Evolutionary conservation across 2,329 filamentous ascomycete genomes (phyloP).

Genomic region (Botryotinia convoluta): DNA sequence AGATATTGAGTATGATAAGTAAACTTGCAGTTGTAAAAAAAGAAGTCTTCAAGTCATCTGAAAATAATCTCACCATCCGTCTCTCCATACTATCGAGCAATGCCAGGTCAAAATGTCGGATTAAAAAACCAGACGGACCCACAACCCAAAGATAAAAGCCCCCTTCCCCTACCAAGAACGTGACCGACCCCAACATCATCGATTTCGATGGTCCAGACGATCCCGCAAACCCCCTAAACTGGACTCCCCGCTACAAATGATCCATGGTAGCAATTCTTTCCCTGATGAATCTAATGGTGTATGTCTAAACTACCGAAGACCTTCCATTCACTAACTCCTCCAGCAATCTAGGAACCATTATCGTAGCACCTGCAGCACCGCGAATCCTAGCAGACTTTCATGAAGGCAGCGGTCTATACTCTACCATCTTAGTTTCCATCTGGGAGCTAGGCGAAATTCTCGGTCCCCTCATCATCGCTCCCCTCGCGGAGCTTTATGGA

Average conservation of each 20-base stretch:
- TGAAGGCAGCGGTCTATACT: background rate
- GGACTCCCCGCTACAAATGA: slow-evolving; percentile 10
- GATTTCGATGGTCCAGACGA: slow-evolving; percentile 23
- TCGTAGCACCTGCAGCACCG: background rate
- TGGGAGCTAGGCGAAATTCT: background rate
- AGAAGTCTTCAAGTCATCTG: background rate
- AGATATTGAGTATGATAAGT: background rate
- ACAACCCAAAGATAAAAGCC: too few species aligned
- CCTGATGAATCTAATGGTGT: background rate
- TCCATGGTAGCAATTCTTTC: background rate
- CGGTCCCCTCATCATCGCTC: slow-evolving; percentile 57
- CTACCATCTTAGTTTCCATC: background rate
- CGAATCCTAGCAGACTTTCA: background rate
- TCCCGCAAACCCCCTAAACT: slow-evolving; percentile 25
- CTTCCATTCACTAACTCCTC: background rate
- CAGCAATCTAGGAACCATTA: background rate
- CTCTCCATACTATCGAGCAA: background rate
- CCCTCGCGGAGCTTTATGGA: slow-evolving; percentile 59
- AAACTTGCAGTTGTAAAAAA: background rate
- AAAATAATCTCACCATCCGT: background rate
- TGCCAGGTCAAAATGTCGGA: too few species aligned
- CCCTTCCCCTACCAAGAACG: background rate
- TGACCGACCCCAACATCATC: background rate
- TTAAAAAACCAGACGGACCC: too few species aligned
- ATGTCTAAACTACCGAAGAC: background rate